Evolutionary conservation across 306 rosid genomes (phyloP).

Genomic region (Arachis stenosperma): DNA sequence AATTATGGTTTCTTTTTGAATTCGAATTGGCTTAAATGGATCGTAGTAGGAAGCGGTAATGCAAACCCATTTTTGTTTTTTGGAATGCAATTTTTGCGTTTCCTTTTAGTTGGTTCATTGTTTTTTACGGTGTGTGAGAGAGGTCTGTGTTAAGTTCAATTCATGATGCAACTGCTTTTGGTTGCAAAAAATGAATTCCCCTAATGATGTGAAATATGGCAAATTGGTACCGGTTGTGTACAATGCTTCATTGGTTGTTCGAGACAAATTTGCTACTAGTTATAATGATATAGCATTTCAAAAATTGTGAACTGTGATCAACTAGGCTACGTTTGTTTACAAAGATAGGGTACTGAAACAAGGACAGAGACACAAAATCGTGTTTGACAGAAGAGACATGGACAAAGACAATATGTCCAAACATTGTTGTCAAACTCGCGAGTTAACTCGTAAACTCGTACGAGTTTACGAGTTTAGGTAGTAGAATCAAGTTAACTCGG

Average conservation of each 20-base stretch:
- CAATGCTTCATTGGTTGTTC: constrained; percentile 9
- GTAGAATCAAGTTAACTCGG: too few relatives aligned
- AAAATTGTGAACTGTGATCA: constrained; percentile 1
- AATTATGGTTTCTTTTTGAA: neutral
- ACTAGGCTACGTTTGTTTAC: constrained; percentile 16
- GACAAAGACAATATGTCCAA: too few relatives aligned
- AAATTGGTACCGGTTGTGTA: neutral
- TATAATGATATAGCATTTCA: constrained; percentile 17
- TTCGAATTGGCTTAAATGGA: constrained; percentile 51
- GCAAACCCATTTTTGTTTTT: constrained; percentile 54
- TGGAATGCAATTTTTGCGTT: neutral
- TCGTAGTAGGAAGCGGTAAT: constrained; percentile 54
- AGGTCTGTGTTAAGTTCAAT: constrained; percentile 23
- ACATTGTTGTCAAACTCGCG: too few relatives aligned
- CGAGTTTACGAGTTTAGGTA: too few relatives aligned
- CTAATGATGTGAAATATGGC: neutral
- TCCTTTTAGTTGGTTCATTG: constrained; percentile 15
- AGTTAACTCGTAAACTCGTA: too few relatives aligned
- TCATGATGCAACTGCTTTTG: constrained; percentile 3
- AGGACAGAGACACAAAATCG: neutral
- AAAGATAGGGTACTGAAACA: neutral
- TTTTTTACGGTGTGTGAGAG: neutral
- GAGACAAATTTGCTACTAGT: neutral
- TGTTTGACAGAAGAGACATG: too few relatives aligned
- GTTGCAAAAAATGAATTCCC: constrained; percentile 4